phyloP scores from a whole-genome alignment of 345 rosid species.

The Rhodamnia rubescens region DNA sequence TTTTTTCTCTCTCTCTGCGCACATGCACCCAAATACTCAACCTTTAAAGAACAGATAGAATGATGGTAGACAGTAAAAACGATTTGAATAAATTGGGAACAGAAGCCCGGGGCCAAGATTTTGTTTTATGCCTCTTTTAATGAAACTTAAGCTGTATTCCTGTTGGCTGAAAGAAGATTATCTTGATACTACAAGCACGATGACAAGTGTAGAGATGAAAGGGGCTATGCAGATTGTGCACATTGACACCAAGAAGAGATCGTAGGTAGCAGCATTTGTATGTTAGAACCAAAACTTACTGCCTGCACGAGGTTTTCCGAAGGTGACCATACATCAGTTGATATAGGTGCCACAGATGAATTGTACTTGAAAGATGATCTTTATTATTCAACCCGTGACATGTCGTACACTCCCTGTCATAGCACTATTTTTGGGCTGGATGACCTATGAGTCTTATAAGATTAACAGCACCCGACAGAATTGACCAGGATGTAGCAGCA shows the following conservation, averaged over 20 bases:
- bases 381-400: neutral
- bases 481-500: neutral
- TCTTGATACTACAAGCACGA: neutral
- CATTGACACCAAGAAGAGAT: neutral
- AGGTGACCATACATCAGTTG: neutral
- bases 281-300: neutral
- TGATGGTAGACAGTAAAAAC: neutral
- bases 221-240: neutral
- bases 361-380: neutral
- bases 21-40: neutral
- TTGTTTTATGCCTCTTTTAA: neutral
- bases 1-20: neutral
- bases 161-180: neutral
- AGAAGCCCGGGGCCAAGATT: neutral
- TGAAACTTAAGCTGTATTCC: neutral
- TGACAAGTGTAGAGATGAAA: neutral
- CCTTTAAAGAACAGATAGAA: neutral
- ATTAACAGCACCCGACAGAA: neutral
- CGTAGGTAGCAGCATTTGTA: neutral
- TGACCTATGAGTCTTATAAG: neutral
- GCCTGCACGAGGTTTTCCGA: neutral
- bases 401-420: neutral
- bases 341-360: neutral
- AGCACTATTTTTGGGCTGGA: neutral
- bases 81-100: neutral